phyloP scores from a whole-genome alignment of 148 eudicot species.

The Vaccinium corymbosum region DNA sequence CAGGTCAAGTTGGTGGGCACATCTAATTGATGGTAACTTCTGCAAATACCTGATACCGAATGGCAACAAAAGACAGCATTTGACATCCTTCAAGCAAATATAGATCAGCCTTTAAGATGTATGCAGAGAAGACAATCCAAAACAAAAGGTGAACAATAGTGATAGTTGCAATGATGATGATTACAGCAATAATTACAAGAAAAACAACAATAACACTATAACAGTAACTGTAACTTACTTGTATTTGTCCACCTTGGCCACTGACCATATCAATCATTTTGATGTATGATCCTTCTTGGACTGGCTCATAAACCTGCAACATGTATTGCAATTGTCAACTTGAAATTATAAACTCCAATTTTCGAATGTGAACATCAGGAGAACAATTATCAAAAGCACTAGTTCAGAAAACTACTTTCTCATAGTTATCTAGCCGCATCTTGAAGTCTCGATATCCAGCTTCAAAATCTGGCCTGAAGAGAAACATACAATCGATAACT shows the following conservation, averaged over 20 bases:
- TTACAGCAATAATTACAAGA: background rate
- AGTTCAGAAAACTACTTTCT: constrained; percentile 49
- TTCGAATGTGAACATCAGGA: background rate
- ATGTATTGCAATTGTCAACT: constrained; percentile 10
- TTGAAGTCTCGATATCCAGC: constrained; percentile 95
- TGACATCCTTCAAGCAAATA: background rate
- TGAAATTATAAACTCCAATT: background rate
- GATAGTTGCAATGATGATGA: background rate
- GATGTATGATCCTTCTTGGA: constrained; percentile 96
- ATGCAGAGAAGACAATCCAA: background rate
- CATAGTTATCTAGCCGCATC: constrained; percentile 82
- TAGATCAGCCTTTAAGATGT: background rate
- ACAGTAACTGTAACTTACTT: constrained; percentile 43
- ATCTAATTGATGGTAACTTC: background rate
- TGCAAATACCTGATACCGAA: background rate
- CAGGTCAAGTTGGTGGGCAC: constrained; percentile 5
- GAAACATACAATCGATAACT: constrained; percentile 20
- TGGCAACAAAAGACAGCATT: background rate
- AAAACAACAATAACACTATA: background rate
- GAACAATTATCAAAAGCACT: constrained; percentile 14
- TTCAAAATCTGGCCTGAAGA: constrained; percentile 88
- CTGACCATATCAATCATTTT: constrained; percentile 96
- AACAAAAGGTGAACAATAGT: background rate
- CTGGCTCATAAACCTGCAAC: constrained; percentile 86
- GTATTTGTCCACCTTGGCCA: constrained; percentile 97